phyloP scores from a whole-genome alignment of 2,329 filamentous ascomycete species.

The Pseudogymnoascus sp. region DNA sequence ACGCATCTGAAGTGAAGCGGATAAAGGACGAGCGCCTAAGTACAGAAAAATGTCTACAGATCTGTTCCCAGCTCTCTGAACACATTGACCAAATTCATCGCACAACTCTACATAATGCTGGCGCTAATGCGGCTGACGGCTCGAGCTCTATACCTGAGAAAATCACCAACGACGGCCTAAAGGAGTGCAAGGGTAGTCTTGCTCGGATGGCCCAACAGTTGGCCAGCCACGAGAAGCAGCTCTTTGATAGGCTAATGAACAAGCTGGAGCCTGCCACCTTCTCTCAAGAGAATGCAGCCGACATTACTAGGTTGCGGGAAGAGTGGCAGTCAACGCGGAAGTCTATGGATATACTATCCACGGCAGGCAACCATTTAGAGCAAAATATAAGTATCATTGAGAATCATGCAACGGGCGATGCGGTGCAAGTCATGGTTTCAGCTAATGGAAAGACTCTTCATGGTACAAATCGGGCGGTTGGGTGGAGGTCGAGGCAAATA shows the following conservation, averaged over 20 bases:
- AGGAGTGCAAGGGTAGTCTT: conserved; percentile 32
- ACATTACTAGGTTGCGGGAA: conserved; percentile 30
- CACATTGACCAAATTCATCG: conserved; percentile 28
- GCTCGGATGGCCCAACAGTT: conserved; percentile 25
- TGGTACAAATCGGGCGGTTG: conserved; percentile 29
- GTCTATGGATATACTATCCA: conserved; percentile 30
- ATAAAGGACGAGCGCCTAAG: conserved; percentile 31
- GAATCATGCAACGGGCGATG: conserved; percentile 31
- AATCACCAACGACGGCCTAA: conserved; percentile 29
- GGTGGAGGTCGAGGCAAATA: conserved; percentile 31
- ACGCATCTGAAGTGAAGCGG: conserved; percentile 26
- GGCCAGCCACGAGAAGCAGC: conserved; percentile 28
- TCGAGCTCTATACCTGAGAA: conserved; percentile 22
- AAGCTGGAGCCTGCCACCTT: conserved; percentile 27
- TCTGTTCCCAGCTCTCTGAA: conserved; percentile 29
- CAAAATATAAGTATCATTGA: conserved; percentile 31
- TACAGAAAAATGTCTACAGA: conserved; percentile 31
- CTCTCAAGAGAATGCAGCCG: conserved; percentile 27
- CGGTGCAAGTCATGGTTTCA: conserved; percentile 34
- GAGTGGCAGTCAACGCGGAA: conserved; percentile 32
- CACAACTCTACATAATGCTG: conserved; percentile 12
- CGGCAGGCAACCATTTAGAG: conserved; percentile 25
- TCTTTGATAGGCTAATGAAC: conserved; percentile 28
- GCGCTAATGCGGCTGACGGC: background rate
- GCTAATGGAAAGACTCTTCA: conserved; percentile 30